phyloP scores from a whole-genome alignment of 1,284 basidiomycete species.

The Clitocybe nebularis region DNA sequence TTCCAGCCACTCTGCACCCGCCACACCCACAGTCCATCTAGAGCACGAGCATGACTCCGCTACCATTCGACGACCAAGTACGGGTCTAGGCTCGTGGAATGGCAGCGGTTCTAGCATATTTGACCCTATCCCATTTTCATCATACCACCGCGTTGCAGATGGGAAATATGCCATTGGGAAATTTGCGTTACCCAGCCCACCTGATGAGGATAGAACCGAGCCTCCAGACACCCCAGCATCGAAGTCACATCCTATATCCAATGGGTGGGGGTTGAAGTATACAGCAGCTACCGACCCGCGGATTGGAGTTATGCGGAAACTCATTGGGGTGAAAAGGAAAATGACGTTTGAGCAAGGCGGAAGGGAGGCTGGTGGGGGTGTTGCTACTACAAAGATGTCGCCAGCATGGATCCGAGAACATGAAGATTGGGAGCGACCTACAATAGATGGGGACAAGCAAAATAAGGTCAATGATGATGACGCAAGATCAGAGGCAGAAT shows the following conservation, averaged over 20 bases:
- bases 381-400: conserved; percentile 3
- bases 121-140: conserved; percentile 68
- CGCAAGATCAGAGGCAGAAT: conserved; percentile 35
- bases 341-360: conserved; percentile 19
- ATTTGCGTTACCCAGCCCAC: conserved; percentile 65
- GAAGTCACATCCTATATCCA: too few species aligned
- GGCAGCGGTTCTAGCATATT: too few species aligned
- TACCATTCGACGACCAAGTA: conserved; percentile 10
- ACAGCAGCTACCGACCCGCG: conserved; percentile 61
- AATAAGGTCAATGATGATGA: too few species aligned
- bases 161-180: conserved; percentile 73
- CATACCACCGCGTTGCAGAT: conserved; percentile 55
- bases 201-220: conserved; percentile 32
- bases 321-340: conserved; percentile 68
- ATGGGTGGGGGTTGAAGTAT: conserved; percentile 49
- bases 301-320: conserved; percentile 56
- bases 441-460: conserved; percentile 27
- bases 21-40: conserved; percentile 47
- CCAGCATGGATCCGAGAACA: conserved; percentile 34
- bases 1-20: conserved; percentile 36
- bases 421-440: conserved; percentile 41
- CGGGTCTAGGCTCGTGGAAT: conserved; percentile 9
- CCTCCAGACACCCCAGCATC: conserved; percentile 2
- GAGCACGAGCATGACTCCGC: conserved; percentile 21
- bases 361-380: conserved; percentile 1